Percentiles rank a stretch among this genome's conserved stretches.
Evolutionary conservation across 2,329 filamentous ascomycete genomes (phyloP).

Genomic region (Colletotrichum sublineola): DNA sequence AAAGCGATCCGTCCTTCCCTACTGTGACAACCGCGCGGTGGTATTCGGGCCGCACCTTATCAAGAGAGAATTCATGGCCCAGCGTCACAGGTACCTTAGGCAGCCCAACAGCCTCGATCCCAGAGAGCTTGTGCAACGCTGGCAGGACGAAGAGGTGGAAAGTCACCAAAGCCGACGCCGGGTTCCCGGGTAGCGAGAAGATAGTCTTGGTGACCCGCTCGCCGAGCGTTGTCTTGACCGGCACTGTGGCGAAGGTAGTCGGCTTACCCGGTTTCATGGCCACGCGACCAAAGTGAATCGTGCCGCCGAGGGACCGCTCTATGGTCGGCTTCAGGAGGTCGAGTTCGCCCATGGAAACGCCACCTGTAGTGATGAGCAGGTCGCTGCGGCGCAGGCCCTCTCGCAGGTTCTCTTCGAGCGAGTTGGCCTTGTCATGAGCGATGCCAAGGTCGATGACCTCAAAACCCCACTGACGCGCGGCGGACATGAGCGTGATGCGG

Average conservation of each 20-base stretch:
- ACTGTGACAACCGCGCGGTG: constrained; percentile 84
- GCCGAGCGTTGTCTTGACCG: constrained; percentile 71
- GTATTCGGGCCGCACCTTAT: constrained; percentile 86
- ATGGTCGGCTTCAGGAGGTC: constrained; percentile 97
- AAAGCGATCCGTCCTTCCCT: constrained; percentile 74
- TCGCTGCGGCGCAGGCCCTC: constrained; percentile 81
- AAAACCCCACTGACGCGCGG: constrained; percentile 80
- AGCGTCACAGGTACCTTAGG: constrained; percentile 79
- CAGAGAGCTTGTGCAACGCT: constrained; percentile 81
- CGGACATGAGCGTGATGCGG: constrained; percentile 86
- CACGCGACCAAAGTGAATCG: constrained; percentile 95
- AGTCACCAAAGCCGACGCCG: constrained; percentile 91
- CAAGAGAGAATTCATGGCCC: constrained; percentile 79
- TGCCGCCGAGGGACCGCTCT: constrained; percentile 88
- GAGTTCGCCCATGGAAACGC: constrained; percentile 97
- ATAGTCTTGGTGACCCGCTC: constrained; percentile 76
- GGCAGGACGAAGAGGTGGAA: constrained; percentile 96
- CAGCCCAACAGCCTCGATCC: constrained; percentile 76
- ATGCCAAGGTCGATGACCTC: constrained; percentile 89
- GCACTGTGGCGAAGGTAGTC: constrained; percentile 93
- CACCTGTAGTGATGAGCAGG: constrained; percentile 90
- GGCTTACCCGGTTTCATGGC: constrained; percentile 99
- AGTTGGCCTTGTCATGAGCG: constrained; percentile 78
- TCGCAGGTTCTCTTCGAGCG: constrained; percentile 83
- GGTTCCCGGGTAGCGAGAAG: constrained; percentile 94